Evolutionary conservation across 148 eudicot genomes (phyloP).

Genomic region (Tetragonia tetragonoides): DNA sequence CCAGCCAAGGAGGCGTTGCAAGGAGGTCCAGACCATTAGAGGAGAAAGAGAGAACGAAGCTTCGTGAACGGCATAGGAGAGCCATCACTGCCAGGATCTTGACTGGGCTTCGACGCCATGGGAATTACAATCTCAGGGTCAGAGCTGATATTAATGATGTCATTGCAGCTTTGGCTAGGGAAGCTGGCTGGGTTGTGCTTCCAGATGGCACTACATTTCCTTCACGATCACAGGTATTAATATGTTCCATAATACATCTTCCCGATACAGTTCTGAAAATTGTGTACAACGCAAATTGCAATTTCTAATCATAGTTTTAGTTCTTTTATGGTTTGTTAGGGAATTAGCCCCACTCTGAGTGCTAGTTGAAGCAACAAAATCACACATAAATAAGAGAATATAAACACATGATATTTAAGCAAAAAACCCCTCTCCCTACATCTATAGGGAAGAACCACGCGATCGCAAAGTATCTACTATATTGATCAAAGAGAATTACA

Average conservation of each 20-base stretch:
- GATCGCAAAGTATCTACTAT: too few relatives aligned
- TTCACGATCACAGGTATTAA: conserved; percentile 71
- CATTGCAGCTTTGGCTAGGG: conserved; percentile 94
- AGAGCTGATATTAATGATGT: conserved; percentile 99
- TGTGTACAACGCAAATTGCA: conserved; percentile 7
- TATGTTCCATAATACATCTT: not conserved
- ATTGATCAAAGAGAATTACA: too few relatives aligned
- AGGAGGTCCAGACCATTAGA: conserved; percentile 86
- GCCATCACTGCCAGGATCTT: conserved; percentile 94
- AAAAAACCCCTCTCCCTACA: too few relatives aligned
- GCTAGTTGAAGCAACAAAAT: too few relatives aligned
- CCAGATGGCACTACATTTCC: conserved; percentile 99
- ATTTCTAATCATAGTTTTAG: not conserved
- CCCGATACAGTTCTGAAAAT: not conserved
- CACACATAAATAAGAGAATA: too few relatives aligned
- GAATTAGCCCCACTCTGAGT: not conserved
- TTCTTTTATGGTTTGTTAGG: not conserved
- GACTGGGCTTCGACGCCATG: conserved; percentile 93
- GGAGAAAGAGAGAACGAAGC: conserved; percentile 97
- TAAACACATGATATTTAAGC: too few relatives aligned
- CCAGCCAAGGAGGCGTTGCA: conserved; percentile 52
- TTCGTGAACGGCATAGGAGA: conserved; percentile 92
- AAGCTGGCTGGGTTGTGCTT: conserved; percentile 99
- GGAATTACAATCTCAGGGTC: conserved; percentile 95
- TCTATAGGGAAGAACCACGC: too few relatives aligned